Base-by-base conservation (phyloP, 106 monocot species). In the Triglochin maritima region DNA sequence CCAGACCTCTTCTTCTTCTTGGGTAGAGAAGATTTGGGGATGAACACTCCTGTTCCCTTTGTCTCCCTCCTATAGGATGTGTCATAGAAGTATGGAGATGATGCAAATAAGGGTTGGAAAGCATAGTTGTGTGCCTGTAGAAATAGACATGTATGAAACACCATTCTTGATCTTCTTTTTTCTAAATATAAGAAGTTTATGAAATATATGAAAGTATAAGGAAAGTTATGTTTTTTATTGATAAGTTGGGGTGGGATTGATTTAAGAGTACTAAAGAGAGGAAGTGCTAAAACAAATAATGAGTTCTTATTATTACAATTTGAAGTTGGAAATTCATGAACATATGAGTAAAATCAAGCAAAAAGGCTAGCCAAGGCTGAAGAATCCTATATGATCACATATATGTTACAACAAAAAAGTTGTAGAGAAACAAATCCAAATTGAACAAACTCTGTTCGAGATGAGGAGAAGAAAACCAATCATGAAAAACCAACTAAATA, bases 41-140 rank as follows among this genome's bases (percentile, higher is more conserved):
- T 87, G 83, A 87, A 87, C 5, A 83, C 86, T 48, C 86, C 86
- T 2, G 86, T 87, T 13, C 86, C 86, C 17, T 76, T 81, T n/a
- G 74, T 81, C 66, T 76, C 81, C 46, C 70, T 81, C 63, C 50
- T 68, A 65, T 16, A 70, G 42, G 65, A 17, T 15, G 64, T 42
- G 48, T 78, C 29, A 29, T 29, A 29, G 29, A 29, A 69, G 8
- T 47, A 6, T 6, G 71, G 69, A 9, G 46, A 52, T 49, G 71
- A 60, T 44, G 69, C 29, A 17, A 7, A 44, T 14, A 9, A 16
- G 11, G 50, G 47, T 56, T 72, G 72, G 47, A 12, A 8, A 50
- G 71, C 68, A 44, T 44, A 41, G 7, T 47, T 5, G 43, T 62
- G 14, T 7, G 71, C 55, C 15, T 46, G 56, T 29, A 29, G 6